phyloP scores from a whole-genome alignment of 2,329 filamentous ascomycete genomes.

The Graphilbum fragrans region DNA sequence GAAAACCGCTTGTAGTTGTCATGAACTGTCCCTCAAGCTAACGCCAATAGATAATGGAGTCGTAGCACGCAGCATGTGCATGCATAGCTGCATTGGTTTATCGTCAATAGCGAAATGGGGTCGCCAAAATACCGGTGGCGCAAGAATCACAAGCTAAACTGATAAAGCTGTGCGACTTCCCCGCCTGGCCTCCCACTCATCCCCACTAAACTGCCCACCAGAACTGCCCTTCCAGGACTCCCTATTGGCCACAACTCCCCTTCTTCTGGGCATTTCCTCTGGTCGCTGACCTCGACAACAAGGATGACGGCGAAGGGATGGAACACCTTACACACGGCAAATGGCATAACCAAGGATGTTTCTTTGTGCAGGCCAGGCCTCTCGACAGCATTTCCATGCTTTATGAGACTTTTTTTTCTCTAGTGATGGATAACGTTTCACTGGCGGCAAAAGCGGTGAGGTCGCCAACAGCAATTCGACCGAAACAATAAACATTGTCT shows the following conservation, averaged over 20 bases:
- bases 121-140: background rate
- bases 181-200: background rate
- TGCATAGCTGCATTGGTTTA: background rate
- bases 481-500: too few relatives aligned
- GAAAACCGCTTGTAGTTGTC: too few relatives aligned
- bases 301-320: background rate
- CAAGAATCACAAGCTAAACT: slow-evolving; percentile 1
- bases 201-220: background rate
- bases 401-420: too few relatives aligned
- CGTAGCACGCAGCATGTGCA: too few relatives aligned
- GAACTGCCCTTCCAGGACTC: background rate
- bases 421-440: too few relatives aligned
- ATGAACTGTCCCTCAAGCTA: too few relatives aligned
- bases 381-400: too few relatives aligned
- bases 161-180: slow-evolving; percentile 1
- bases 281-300: background rate
- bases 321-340: too few relatives aligned
- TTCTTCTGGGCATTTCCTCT: background rate
- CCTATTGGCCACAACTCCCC: background rate
- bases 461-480: too few relatives aligned
- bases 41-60: too few relatives aligned
- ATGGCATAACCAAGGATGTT: background rate
- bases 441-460: too few relatives aligned
- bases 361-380: too few relatives aligned
- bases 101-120: background rate